Percentiles rank a stretch among this genome's conserved stretches.
These are phyloP conservation scores for Candida ortonii DNA, from an alignment of 805 yeast genomes.

Conservation along the genomic window DNA sequence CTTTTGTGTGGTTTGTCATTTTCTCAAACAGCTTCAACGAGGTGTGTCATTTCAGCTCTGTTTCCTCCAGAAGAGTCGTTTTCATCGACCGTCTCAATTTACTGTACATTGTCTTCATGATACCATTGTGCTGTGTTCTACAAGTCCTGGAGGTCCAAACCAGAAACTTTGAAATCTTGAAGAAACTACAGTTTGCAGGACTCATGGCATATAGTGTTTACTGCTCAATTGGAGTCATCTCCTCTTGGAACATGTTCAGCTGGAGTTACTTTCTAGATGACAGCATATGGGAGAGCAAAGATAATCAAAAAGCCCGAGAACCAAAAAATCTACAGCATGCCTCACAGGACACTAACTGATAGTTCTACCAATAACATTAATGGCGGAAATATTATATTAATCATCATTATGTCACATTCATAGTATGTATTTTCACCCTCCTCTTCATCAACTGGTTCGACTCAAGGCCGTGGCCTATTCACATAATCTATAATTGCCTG, in stretches of 20 bases:
- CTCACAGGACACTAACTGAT: no score
- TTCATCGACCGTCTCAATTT: conserved; percentile 68
- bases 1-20: conserved; percentile 81
- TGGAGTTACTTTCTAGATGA: conserved; percentile 89
- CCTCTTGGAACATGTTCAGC: conserved; percentile 84
- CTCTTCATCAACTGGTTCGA: no score
- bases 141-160: conserved; percentile 54
- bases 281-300: conserved; percentile 48
- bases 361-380: no score
- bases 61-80: conserved; percentile 47
- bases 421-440: no score
- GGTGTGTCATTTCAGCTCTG: conserved; percentile 47
- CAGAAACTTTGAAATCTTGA: conserved; percentile 48
- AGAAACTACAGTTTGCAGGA: conserved; percentile 67
- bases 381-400: no score
- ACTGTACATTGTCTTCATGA: conserved; percentile 62
- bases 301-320: no score
- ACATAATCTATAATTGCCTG: no score
- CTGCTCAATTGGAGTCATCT: conserved; percentile 79
- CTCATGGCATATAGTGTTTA: conserved; percentile 83
- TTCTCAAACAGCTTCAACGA: conserved; percentile 71
- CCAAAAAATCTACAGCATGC: no score
- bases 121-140: conserved; percentile 54
- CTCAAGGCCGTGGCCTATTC: no score
- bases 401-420: no score